These are phyloP conservation scores for Nakazawaea ambrosiae DNA, from an alignment of 805 yeast genomes.

Conservation along the genomic window DNA sequence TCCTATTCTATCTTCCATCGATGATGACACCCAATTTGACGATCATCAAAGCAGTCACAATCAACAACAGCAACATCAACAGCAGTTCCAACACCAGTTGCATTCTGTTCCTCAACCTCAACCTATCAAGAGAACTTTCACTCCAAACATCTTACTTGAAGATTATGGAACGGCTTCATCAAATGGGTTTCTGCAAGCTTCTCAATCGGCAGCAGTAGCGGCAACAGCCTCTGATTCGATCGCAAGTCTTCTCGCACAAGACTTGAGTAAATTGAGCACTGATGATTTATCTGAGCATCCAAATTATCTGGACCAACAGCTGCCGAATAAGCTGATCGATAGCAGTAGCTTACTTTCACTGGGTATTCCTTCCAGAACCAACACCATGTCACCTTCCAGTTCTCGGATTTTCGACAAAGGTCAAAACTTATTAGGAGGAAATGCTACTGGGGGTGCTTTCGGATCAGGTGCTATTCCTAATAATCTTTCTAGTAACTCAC, in stretches of 20 bases:
- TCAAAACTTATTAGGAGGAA: background rate
- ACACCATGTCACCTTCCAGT: conserved; percentile 8
- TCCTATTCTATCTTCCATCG: conserved; percentile 12
- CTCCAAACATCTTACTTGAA: too few relatives aligned
- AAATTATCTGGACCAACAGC: conserved; percentile 1
- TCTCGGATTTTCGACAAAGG: conserved; percentile 10
- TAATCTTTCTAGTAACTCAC: too few relatives aligned
- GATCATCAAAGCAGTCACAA: too few relatives aligned
- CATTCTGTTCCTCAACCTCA: conserved; percentile 1
- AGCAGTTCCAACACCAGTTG: background rate
- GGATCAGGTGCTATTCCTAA: too few relatives aligned
- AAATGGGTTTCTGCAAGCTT: background rate
- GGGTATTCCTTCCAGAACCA: conserved; percentile 4
- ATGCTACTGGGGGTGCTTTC: background rate
- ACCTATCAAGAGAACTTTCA: conserved; percentile 2
- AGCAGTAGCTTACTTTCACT: background rate
- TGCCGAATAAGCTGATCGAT: background rate
- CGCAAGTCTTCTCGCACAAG: conserved; percentile 2
- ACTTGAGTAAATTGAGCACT: conserved; percentile 5
- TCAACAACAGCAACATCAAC: conserved; percentile 1
- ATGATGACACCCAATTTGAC: conserved; percentile 11
- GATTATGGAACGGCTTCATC: too few relatives aligned
- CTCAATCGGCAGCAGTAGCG: too few relatives aligned
- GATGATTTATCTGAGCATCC: background rate
- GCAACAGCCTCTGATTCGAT: background rate